Evolutionary conservation across 352 stramenopile species (phyloP).

Genomic region (Phytophthora pluvialis): DNA sequence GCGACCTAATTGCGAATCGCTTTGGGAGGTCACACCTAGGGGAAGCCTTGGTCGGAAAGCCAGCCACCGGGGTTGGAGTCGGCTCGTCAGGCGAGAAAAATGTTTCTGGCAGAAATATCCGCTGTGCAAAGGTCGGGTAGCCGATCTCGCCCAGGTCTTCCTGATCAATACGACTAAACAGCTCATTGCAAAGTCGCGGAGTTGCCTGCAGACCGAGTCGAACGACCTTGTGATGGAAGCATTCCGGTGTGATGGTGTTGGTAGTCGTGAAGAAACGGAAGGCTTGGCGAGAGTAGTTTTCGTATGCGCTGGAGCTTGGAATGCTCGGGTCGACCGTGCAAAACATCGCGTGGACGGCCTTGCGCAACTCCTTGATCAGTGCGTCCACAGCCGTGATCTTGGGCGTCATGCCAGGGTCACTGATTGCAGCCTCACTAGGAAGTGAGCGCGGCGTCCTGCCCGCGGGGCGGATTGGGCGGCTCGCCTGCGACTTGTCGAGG

Average conservation of each 20-base stretch:
- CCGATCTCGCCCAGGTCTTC: constrained; percentile 72
- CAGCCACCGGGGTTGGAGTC: neutral
- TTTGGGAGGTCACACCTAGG: constrained; percentile 3
- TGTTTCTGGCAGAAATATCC: constrained; percentile 59
- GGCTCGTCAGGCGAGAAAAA: constrained; percentile 33
- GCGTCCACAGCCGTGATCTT: constrained; percentile 50
- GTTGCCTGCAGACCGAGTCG: constrained; percentile 63
- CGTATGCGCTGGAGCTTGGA: constrained; percentile 46
- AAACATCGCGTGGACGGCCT: constrained; percentile 55
- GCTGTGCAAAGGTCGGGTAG: constrained; percentile 64
- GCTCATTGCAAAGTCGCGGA: constrained; percentile 49
- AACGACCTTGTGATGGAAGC: constrained; percentile 68
- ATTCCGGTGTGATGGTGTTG: constrained; percentile 72
- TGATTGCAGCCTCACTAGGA: constrained; percentile 6
- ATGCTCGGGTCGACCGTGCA: constrained; percentile 44
- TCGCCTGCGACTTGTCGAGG: constrained; percentile 24
- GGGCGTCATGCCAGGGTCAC: constrained; percentile 5
- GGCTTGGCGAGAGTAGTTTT: constrained; percentile 69
- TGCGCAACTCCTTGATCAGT: constrained; percentile 62
- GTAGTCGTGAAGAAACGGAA: constrained; percentile 84
- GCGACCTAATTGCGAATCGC: neutral
- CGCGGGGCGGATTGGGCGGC: constrained; percentile 7
- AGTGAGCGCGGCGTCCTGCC: constrained; percentile 12
- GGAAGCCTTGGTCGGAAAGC: constrained; percentile 1
- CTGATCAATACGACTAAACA: constrained; percentile 70